Conservation (phyloP, 306 rosid species). For the Coriaria nepalensis region DNA sequence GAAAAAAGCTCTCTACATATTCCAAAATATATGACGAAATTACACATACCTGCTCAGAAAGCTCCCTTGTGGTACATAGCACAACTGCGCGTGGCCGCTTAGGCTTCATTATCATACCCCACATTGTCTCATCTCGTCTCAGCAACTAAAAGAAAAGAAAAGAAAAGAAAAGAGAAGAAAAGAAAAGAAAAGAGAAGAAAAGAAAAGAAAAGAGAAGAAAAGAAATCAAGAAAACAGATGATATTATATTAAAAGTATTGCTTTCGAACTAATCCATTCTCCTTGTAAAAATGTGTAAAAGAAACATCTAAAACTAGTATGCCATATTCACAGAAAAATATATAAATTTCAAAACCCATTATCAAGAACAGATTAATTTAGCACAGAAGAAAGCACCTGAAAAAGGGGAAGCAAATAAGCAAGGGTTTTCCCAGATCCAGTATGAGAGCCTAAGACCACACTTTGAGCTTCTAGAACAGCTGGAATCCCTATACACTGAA, state of each 20-base stretch:
- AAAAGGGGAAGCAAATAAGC: conserved; percentile 90
- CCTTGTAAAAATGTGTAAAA: too few species aligned
- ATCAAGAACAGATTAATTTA: not conserved
- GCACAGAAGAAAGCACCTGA: conserved; percentile 40
- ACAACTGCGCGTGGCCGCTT: conserved; percentile 87
- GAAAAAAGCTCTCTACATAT: not conserved
- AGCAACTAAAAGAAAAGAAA: conserved; percentile 43
- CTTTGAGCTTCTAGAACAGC: conserved; percentile 68
- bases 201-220: conserved; percentile 12
- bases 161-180: conserved; percentile 19
- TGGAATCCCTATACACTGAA: conserved; percentile 82
- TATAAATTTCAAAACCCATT: not conserved
- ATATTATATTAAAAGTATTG: too few species aligned
- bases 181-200: conserved; percentile 18
- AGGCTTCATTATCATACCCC: conserved; percentile 65
- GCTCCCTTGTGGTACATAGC: conserved; percentile 87
- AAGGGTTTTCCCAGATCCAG: conserved; percentile 93
- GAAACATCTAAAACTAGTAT: too few species aligned
- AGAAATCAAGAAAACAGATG: too few species aligned
- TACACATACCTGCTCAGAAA: conserved; percentile 69
- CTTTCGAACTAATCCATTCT: too few species aligned
- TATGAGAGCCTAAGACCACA: conserved; percentile 89
- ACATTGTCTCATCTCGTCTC: conserved; percentile 61
- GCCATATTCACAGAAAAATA: too few species aligned
- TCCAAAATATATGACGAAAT: conserved; percentile 8